Conservation (phyloP, 2,329 filamentous ascomycete species). For the Ophiostoma pallidulum region DNA sequence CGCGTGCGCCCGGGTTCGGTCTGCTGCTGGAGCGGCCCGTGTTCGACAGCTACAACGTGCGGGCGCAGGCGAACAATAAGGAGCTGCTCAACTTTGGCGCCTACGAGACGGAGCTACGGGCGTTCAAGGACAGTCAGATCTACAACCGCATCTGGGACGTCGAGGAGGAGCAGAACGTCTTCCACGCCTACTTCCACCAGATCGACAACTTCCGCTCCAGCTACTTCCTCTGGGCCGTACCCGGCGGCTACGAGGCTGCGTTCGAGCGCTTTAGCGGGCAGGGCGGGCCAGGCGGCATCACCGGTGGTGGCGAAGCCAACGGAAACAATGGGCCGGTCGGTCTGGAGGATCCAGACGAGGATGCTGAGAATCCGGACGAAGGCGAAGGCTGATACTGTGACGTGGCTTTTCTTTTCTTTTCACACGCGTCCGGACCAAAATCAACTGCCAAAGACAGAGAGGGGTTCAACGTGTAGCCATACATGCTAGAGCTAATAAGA, state of each 20-base stretch:
- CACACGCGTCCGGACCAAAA: too few species aligned
- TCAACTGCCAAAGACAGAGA: too few species aligned
- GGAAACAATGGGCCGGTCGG: neutral
- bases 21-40: slow-evolving; percentile 83
- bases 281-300: neutral
- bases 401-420: too few species aligned
- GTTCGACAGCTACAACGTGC: slow-evolving; percentile 79
- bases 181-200: slow-evolving; percentile 70
- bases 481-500: too few species aligned
- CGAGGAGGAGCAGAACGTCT: slow-evolving; percentile 80
- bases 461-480: too few species aligned
- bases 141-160: slow-evolving; percentile 86
- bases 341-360: slow-evolving; percentile 41
- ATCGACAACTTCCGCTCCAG: slow-evolving; percentile 64
- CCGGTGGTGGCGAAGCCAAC: too few species aligned
- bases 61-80: slow-evolving; percentile 52
- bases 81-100: slow-evolving; percentile 69
- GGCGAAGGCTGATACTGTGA: slow-evolving; percentile 16
- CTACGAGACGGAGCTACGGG: slow-evolving; percentile 67
- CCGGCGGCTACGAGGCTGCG: slow-evolving; percentile 55
- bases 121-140: slow-evolving; percentile 87
- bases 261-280: slow-evolving; percentile 32
- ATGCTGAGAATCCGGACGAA: slow-evolving; percentile 29
- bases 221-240: slow-evolving; percentile 67
- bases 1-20: slow-evolving; percentile 85